Evolutionary conservation across 345 rosid genomes (phyloP).

Genomic region (Cardiospermum halicacabum): DNA sequence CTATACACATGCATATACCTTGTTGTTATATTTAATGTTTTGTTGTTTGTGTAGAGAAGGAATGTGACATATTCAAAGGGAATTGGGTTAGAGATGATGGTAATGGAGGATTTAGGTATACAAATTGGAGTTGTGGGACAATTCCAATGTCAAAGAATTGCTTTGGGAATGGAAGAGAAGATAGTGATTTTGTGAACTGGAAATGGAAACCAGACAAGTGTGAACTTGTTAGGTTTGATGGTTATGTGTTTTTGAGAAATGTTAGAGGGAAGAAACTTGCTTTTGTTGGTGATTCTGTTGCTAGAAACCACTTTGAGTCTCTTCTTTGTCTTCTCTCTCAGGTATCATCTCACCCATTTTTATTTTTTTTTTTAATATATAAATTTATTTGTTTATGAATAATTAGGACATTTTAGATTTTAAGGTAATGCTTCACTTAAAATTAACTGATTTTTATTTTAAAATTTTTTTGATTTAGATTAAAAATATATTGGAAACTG

Average conservation of each 20-base stretch:
- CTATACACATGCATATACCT: neutral
- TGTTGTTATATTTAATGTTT: neutral
- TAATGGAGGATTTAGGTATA: slow-evolving; percentile 40
- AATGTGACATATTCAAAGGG: slow-evolving; percentile 67
- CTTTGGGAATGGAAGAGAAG: slow-evolving; percentile 63
- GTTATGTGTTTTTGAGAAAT: slow-evolving; percentile 39
- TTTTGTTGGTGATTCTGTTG: slow-evolving; percentile 89
- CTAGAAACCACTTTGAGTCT: slow-evolving; percentile 89
- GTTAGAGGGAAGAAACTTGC: slow-evolving; percentile 70
- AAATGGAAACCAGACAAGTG: slow-evolving; percentile 86
- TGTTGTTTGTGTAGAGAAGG: slow-evolving; percentile 10
- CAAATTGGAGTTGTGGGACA: slow-evolving; percentile 65
- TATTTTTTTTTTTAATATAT: neutral
- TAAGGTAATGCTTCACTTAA: too few species aligned
- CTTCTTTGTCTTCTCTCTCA: slow-evolving; percentile 83
- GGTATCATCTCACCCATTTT: too few species aligned
- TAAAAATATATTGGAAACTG: too few species aligned
- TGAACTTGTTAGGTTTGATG: slow-evolving; percentile 60
- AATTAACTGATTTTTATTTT: too few species aligned
- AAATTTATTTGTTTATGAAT: too few species aligned
- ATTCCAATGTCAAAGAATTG: slow-evolving; percentile 79
- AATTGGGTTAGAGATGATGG: slow-evolving; percentile 62
- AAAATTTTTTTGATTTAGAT: too few species aligned
- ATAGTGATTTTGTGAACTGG: slow-evolving; percentile 70
- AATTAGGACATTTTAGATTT: too few species aligned